phyloP scores from a whole-genome alignment of 805 yeast species.

The Sungouiella thailandica region DNA sequence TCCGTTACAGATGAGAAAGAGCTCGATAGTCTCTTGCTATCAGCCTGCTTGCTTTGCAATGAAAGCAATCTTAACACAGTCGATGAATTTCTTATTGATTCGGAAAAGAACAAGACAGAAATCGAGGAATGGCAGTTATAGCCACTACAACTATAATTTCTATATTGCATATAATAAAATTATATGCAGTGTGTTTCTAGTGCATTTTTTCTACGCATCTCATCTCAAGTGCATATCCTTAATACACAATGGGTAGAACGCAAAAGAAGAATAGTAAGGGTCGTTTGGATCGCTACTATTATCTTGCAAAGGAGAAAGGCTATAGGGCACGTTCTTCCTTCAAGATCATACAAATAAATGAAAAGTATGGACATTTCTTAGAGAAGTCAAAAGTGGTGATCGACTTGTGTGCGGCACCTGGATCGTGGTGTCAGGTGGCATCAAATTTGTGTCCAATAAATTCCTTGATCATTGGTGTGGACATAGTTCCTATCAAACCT shows the following conservation, averaged over 20 bases:
- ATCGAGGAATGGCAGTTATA: constrained; percentile 10
- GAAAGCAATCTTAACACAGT: constrained; percentile 65
- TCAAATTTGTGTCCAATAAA: constrained; percentile 87
- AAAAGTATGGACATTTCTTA: constrained; percentile 91
- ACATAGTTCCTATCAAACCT: constrained; percentile 95
- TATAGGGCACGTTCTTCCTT: constrained; percentile 98
- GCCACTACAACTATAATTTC: no score
- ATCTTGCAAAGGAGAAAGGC: constrained; percentile 95
- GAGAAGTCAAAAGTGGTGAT: constrained; percentile 94
- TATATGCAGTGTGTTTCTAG: no score
- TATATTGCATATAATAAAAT: no score
- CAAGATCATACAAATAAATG: constrained; percentile 89
- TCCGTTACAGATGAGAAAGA: constrained; percentile 39
- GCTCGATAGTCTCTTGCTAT: constrained; percentile 54
- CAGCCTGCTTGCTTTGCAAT: constrained; percentile 73
- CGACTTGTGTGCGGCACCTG: constrained; percentile 98
- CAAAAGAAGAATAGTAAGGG: constrained; percentile 97
- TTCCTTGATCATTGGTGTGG: constrained; percentile 96
- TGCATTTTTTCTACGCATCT: constrained; percentile 5
- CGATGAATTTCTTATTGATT: constrained; percentile 55
- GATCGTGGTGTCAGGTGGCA: constrained; percentile 99
- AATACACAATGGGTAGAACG: constrained; percentile 67
- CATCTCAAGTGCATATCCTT: constrained; percentile 4
- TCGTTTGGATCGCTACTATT: constrained; percentile 97
- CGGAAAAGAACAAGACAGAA: constrained; percentile 22